Evolutionary conservation across 768 basidiomycete species (phyloP).

Genomic region (Cyclocybe cylindracea): DNA sequence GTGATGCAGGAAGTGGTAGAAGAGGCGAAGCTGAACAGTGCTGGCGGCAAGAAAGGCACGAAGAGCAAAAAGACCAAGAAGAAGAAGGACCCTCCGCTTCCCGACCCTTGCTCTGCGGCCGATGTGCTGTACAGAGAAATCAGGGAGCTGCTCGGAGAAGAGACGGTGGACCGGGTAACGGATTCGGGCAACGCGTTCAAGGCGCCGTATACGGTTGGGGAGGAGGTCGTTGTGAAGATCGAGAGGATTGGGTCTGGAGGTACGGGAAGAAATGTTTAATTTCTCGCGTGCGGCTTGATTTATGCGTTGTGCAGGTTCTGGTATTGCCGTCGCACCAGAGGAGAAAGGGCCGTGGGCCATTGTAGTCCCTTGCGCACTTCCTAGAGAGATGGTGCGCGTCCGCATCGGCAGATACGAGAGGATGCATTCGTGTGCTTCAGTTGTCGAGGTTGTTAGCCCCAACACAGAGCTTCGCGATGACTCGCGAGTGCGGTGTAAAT

Average conservation of each 20-base stretch:
- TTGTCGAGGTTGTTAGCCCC: constrained; percentile 63
- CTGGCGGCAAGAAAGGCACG: not conserved
- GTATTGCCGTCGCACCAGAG: constrained; percentile 54
- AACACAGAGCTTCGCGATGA: constrained; percentile 69
- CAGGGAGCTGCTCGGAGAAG: constrained; percentile 60
- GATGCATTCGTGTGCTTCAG: constrained; percentile 75
- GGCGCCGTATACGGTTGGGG: constrained; percentile 57
- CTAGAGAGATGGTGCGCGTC: constrained; percentile 77
- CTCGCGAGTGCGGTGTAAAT: constrained; percentile 69
- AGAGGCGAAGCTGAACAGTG: constrained; percentile 1
- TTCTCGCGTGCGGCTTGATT: not conserved
- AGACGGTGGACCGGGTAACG: constrained; percentile 50
- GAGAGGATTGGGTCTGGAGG: constrained; percentile 65
- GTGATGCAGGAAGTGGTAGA: not conserved
- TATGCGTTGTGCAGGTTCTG: constrained; percentile 53
- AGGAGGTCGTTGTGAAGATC: constrained; percentile 70
- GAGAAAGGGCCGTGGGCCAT: constrained; percentile 72
- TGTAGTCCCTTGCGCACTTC: constrained; percentile 81
- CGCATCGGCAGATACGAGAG: constrained; percentile 71
- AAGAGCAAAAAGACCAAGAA: constrained; percentile 28
- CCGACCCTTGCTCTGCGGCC: constrained; percentile 68
- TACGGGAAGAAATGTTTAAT: constrained; percentile 26
- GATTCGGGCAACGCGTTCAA: constrained; percentile 53
- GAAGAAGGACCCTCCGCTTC: constrained; percentile 40
- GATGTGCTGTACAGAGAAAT: constrained; percentile 81